Evolutionary conservation across 129 eudicot species (phyloP).

Genomic region (Helichrysum umbraculigerum): DNA sequence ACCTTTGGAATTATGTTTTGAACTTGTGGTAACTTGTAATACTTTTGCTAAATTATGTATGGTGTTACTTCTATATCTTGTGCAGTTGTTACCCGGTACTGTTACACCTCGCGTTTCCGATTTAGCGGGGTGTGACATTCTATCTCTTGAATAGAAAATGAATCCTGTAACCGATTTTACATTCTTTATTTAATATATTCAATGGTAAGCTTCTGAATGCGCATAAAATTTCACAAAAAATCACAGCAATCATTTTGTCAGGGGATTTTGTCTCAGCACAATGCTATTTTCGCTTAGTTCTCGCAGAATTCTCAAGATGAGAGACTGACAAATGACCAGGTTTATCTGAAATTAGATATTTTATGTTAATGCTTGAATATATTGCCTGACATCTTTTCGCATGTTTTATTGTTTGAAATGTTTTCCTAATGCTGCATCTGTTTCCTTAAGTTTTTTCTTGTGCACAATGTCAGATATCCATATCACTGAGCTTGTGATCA

Average conservation of each 20-base stretch:
- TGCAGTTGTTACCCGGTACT: no score
- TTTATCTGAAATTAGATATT: constrained; percentile 15
- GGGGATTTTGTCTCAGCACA: constrained; percentile 73
- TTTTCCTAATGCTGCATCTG: constrained; percentile 8
- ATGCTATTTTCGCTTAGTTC: constrained; percentile 68
- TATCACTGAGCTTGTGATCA: constrained; percentile 19
- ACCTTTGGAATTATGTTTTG: no score
- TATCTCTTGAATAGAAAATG: no score
- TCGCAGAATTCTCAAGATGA: constrained; percentile 75
- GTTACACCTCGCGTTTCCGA: no score
- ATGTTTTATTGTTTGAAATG: constrained; percentile 8
- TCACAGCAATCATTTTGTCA: constrained; percentile 82
- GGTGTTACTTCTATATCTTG: no score
- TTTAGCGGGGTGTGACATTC: no score
- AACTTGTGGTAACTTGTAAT: no score
- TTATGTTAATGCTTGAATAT: neutral
- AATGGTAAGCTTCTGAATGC: no score
- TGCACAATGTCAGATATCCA: constrained; percentile 15
- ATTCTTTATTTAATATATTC: no score
- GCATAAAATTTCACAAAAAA: no score
- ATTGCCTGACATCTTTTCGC: constrained; percentile 14
- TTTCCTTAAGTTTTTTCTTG: neutral
- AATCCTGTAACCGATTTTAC: no score
- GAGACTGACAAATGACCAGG: constrained; percentile 44
- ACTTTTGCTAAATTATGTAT: no score